These are phyloP conservation scores for Neurospora sp. DNA, from an alignment of 495 filamentous ascomycete genomes.

Conservation along the genomic window DNA sequence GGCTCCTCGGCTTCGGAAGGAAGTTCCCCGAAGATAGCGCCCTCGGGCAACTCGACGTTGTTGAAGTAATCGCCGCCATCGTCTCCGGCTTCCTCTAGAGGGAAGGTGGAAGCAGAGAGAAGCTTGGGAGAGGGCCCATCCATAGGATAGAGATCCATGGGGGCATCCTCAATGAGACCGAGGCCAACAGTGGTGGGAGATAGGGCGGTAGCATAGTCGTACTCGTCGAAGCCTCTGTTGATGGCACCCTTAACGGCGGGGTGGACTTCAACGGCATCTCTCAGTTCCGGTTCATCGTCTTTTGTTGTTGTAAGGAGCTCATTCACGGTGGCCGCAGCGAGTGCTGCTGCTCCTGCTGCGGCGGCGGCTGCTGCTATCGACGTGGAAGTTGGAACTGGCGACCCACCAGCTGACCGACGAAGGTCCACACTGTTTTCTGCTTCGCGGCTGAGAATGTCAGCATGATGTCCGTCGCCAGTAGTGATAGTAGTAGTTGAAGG, in stretches of 20 bases:
- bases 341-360: not conserved
- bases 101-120: slow-evolving; percentile 3
- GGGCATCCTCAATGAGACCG: slow-evolving; percentile 16
- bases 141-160: slow-evolving; percentile 18
- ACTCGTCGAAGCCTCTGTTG: not conserved
- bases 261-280: not conserved
- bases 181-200: slow-evolving; percentile 10
- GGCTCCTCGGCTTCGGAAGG: not conserved
- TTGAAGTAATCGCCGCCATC: not conserved
- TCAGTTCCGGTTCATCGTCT: not conserved
- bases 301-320: not conserved
- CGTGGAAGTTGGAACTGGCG: not conserved
- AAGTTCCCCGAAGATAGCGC: slow-evolving; percentile 8
- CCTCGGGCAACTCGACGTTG: not conserved
- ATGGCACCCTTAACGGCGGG: not conserved
- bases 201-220: not conserved
- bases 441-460: not conserved
- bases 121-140: slow-evolving; percentile 19
- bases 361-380: not conserved
- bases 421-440: not conserved
- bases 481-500: not conserved
- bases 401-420: not conserved
- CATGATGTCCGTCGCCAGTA: not conserved
- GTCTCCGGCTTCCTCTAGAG: slow-evolving; percentile 9
- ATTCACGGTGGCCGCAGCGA: not conserved